These are phyloP conservation scores for Naumovozyma dairenensis DNA, from an alignment of 805 yeast genomes.

Conservation along the genomic window DNA sequence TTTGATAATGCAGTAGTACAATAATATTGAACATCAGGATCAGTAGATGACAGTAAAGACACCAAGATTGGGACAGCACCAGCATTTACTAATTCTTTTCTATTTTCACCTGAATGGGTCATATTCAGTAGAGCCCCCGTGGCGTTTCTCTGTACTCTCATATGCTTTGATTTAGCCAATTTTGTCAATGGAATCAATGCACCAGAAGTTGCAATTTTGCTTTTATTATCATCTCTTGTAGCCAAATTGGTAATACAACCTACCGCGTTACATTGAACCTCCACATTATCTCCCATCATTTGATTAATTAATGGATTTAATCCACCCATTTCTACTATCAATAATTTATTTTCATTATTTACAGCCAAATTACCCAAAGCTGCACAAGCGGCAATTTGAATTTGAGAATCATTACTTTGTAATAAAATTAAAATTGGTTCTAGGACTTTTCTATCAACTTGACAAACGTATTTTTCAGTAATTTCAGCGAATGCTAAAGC, in stretches of 20 bases:
- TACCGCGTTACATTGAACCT: conserved; percentile 97
- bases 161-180: conserved; percentile 86
- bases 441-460: conserved; percentile 81
- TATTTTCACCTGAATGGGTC: conserved; percentile 95
- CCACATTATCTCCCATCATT: conserved; percentile 95
- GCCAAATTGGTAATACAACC: conserved; percentile 98
- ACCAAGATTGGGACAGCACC: conserved; percentile 97
- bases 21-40: conserved; percentile 95
- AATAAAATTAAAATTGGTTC: conserved; percentile 86
- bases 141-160: conserved; percentile 95
- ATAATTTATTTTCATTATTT: conserved; percentile 83
- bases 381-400: conserved; percentile 97
- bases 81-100: conserved; percentile 93
- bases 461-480: conserved; percentile 89
- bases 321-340: conserved; percentile 97
- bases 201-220: conserved; percentile 92
- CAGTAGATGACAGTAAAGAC: conserved; percentile 70
- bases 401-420: conserved; percentile 84
- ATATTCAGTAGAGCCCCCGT: conserved; percentile 95
- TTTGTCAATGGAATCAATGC: conserved; percentile 91
- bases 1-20: conserved; percentile 96
- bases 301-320: conserved; percentile 92
- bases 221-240: conserved; percentile 93
- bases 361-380: conserved; percentile 98
- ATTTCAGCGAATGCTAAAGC: conserved; percentile 98